These are phyloP conservation scores for Tuber aestivum DNA, from an alignment of 495 filamentous ascomycete genomes.

Conservation along the genomic window DNA sequence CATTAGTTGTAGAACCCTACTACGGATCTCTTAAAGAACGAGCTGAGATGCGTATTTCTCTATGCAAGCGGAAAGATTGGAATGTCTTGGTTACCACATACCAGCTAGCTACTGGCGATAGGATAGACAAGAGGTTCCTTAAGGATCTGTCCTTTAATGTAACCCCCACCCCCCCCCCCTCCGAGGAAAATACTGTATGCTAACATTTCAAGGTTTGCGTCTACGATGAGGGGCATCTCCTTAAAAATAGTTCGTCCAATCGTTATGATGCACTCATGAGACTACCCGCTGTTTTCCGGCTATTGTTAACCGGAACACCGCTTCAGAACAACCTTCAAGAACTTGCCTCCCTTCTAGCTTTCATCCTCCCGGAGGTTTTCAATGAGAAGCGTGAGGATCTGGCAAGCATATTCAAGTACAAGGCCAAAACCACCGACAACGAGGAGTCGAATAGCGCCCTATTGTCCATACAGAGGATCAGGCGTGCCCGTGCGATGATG, in stretches of 20 bases:
- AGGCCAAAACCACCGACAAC: conserved; percentile 70
- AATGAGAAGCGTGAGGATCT: conserved; percentile 65
- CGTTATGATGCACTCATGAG: conserved; percentile 73
- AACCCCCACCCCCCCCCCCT: conserved; percentile 13
- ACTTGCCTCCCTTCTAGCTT: conserved; percentile 76
- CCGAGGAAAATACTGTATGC: neutral
- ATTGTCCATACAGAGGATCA: conserved; percentile 76
- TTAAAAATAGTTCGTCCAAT: conserved; percentile 79
- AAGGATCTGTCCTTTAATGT: conserved; percentile 55
- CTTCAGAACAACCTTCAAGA: conserved; percentile 95
- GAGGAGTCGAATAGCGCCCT: conserved; percentile 63
- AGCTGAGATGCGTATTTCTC: conserved; percentile 58
- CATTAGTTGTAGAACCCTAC: conserved; percentile 69
- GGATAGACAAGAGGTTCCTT: conserved; percentile 63
- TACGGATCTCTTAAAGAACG: conserved; percentile 63
- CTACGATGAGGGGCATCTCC: conserved; percentile 86
- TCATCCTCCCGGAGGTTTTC: conserved; percentile 84
- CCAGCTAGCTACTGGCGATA: conserved; percentile 59
- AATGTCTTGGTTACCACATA: conserved; percentile 93
- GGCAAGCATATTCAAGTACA: conserved; percentile 78
- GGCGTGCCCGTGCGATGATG: conserved; percentile 81
- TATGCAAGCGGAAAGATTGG: conserved; percentile 58
- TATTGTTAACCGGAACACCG: conserved; percentile 88
- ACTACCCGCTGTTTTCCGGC: conserved; percentile 68
- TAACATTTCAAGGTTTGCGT: conserved; percentile 59